Conservation (phyloP, 1,139 yeast genomes). For the Nakaseomyces bracarensis region DNA sequence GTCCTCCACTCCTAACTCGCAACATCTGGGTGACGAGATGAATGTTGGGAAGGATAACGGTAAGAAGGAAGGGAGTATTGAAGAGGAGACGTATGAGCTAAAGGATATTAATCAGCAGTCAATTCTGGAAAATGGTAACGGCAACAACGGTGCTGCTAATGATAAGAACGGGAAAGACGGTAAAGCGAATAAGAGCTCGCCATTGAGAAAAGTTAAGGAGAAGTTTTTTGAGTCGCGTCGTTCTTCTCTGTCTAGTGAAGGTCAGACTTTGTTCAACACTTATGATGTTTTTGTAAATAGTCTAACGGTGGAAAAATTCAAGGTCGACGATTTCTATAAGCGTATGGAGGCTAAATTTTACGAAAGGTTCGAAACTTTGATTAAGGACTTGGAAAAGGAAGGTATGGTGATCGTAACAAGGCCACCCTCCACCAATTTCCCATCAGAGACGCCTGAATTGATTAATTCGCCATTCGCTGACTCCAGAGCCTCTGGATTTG, state of each 20-base stretch:
- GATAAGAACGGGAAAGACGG: neutral
- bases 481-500: neutral
- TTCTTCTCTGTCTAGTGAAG: slow-evolving; percentile 26
- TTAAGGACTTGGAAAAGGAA: slow-evolving; percentile 37
- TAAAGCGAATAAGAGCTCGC: slow-evolving; percentile 11
- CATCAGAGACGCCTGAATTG: neutral
- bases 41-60: slow-evolving; percentile 9
- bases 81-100: slow-evolving; percentile 28
- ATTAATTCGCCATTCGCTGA: neutral
- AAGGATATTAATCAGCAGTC: slow-evolving; percentile 16
- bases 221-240: slow-evolving; percentile 20
- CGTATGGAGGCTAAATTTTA: slow-evolving; percentile 44
- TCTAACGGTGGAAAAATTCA: slow-evolving; percentile 46
- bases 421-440: neutral
- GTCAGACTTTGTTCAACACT: slow-evolving; percentile 24
- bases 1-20: neutral
- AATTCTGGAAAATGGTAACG: slow-evolving; percentile 9
- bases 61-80: slow-evolving; percentile 14
- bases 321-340: slow-evolving; percentile 53
- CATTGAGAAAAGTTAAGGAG: slow-evolving; percentile 13
- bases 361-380: slow-evolving; percentile 43
- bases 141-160: neutral
- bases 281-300: slow-evolving; percentile 43
- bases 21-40: slow-evolving; percentile 8
- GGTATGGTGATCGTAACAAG: slow-evolving; percentile 12